These are phyloP conservation scores for Maudiozyma pseudohumilis DNA, from an alignment of 805 yeast genomes.

Conservation along the genomic window DNA sequence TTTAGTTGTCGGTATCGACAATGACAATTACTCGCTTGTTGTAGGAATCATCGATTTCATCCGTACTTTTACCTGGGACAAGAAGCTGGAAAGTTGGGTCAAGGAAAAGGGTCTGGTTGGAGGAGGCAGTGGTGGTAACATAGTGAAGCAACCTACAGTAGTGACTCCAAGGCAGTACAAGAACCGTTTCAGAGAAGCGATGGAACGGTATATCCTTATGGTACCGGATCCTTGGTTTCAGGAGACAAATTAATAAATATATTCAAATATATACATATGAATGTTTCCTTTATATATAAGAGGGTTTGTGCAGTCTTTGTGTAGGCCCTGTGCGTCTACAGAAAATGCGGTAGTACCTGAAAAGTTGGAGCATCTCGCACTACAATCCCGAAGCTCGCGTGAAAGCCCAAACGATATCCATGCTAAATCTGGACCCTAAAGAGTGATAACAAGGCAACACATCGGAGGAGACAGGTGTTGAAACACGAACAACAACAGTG, in stretches of 20 bases:
- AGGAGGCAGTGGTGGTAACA: constrained; percentile 44
- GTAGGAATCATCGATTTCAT: constrained; percentile 94
- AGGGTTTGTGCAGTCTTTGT: too few species aligned
- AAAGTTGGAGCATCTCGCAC: too few species aligned
- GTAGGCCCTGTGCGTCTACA: too few species aligned
- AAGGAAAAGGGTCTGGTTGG: constrained; percentile 89
- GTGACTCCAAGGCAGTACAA: constrained; percentile 95
- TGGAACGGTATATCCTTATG: constrained; percentile 90
- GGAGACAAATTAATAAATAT: constrained; percentile 22
- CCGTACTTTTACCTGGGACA: constrained; percentile 97
- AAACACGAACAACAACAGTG: too few species aligned
- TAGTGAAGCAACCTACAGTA: constrained; percentile 87
- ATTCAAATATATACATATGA: too few species aligned
- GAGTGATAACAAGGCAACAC: too few species aligned
- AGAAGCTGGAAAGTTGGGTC: constrained; percentile 96
- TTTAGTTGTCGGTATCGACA: constrained; percentile 83
- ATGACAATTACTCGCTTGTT: constrained; percentile 53
- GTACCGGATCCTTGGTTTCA: constrained; percentile 68
- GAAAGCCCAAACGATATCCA: too few species aligned
- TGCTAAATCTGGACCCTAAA: too few species aligned
- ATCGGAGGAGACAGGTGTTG: too few species aligned
- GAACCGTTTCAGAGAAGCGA: constrained; percentile 89
- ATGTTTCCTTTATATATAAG: too few species aligned
- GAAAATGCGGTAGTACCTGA: too few species aligned
- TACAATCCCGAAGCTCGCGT: too few species aligned